Base-by-base conservation (phyloP, 2,329 filamentous ascomycete genomes). In the Fusarium ramigenum region DNA sequence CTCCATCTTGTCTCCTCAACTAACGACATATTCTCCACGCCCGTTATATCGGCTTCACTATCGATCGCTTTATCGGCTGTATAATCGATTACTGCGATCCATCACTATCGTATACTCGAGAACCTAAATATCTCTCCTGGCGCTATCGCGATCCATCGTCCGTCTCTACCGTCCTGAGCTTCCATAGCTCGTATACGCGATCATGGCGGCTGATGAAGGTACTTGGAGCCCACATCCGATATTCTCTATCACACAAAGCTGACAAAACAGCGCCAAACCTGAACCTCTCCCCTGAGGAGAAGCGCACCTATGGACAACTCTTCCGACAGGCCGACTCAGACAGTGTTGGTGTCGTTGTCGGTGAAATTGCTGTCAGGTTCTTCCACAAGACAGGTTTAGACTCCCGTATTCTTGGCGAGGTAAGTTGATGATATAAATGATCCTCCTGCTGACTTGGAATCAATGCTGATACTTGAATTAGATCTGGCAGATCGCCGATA, bases 401-500 rank as follows among this genome's bases (percentile, higher is more conserved):
- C 70, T 94, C 95, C 60, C 91, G 93, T 70, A 88, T 96, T 54
- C 88, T 99, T 67, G 96, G 96, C 83, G 92, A 97, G 90, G 93
- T 96, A 84, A 76, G 90, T 86, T 43, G 25, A 52, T 34, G 25
- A 50, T 50, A 28, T 32, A 32, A 37, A 44, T 43, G 9, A 23
- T 19, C 34, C 32, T 44, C 15, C 25, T 46, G 15, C 25, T 34
- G 32, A 15, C 39, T 53, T 47, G 36, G 50, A 37, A 47, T 67
- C 53, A 65, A 56, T 23, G 19, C 59, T 60, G 52, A 67, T 42
- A 44, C 30, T 60, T 25, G 42, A 56, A 34, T 72, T 83, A 97
- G 93, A 98, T 99, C 88, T 99, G 96, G 96, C 96, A 98, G 85
- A 96, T 99, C 82, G 96, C 96, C 76, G 96, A 99, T 85, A 95